Conservation (phyloP, 805 yeast genomes). For the Candida pseudoglaebosa region DNA sequence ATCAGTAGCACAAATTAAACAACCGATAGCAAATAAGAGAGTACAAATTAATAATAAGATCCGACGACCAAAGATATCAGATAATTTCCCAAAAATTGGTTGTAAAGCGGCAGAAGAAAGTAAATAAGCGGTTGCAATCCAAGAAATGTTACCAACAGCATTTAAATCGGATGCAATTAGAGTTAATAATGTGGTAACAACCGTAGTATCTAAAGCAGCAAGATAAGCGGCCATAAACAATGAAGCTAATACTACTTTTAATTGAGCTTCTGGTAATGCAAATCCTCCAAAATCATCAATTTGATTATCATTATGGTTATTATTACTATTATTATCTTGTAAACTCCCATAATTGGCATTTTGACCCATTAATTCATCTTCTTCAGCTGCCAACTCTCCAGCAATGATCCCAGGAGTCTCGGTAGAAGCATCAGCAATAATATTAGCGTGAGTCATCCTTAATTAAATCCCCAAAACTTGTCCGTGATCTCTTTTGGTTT, state of each 20-base stretch:
- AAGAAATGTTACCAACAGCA: conserved; percentile 58
- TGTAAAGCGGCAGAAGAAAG: conserved; percentile 70
- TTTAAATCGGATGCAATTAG: conserved; percentile 67
- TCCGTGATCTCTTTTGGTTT: too few relatives aligned
- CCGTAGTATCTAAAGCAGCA: conserved; percentile 65
- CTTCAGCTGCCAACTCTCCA: conserved; percentile 34
- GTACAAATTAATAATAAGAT: conserved; percentile 49
- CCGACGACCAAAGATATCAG: conserved; percentile 71
- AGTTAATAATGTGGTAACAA: conserved; percentile 61
- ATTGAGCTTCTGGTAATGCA: conserved; percentile 27
- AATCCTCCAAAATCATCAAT: conserved; percentile 17
- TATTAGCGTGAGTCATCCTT: conserved; percentile 11
- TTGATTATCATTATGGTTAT: conserved; percentile 8
- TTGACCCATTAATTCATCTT: conserved; percentile 17
- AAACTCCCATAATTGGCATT: conserved; percentile 7
- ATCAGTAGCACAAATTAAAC: conserved; percentile 52
- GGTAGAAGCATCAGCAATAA: conserved; percentile 28
- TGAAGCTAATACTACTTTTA: conserved; percentile 26
- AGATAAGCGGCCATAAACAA: conserved; percentile 44
- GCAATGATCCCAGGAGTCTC: conserved; percentile 33
- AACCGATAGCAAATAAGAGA: conserved; percentile 51
- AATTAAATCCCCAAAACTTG: too few relatives aligned
- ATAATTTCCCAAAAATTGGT: conserved; percentile 66
- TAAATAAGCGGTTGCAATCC: conserved; percentile 72
- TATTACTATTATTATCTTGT: conserved; percentile 3